phyloP scores from a whole-genome alignment of 148 eudicot species.

The Cornus kousa region DNA sequence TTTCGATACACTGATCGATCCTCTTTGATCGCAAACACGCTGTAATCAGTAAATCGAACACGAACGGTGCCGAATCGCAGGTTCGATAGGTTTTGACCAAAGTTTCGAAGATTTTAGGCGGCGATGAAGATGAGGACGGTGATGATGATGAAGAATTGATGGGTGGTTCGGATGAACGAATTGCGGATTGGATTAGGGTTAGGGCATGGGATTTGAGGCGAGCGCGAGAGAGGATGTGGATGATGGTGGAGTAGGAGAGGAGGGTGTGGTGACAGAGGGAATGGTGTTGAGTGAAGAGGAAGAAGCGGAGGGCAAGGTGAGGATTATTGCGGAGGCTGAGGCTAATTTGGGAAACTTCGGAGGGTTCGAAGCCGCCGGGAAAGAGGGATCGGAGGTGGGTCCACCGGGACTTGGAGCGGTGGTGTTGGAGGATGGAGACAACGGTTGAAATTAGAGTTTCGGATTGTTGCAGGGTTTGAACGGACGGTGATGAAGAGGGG shows the following conservation, averaged over 20 bases:
- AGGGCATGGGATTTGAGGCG: constrained; percentile 47
- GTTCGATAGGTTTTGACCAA: constrained; percentile 44
- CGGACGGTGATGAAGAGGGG: constrained; percentile 18
- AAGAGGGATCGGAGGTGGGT: constrained; percentile 44
- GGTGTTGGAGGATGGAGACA: constrained; percentile 53
- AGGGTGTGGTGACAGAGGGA: constrained; percentile 48
- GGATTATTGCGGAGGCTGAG: constrained; percentile 61
- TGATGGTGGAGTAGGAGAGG: constrained; percentile 57
- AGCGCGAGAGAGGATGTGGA: constrained; percentile 65
- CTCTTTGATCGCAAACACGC: constrained; percentile 46
- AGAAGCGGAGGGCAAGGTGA: constrained; percentile 59
- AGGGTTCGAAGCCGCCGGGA: constrained; percentile 52
- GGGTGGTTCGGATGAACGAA: constrained; percentile 18
- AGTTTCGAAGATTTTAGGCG: constrained; percentile 35
- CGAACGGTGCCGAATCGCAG: constrained; percentile 77
- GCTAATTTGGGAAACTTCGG: constrained; percentile 53
- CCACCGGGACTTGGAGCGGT: constrained; percentile 76
- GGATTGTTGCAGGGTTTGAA: background rate
- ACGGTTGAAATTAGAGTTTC: constrained; percentile 38
- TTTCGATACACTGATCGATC: constrained; percentile 43
- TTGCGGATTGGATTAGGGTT: constrained; percentile 45
- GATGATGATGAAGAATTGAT: background rate
- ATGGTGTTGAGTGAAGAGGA: constrained; percentile 44
- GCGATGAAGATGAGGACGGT: too few relatives aligned
- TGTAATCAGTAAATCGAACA: constrained; percentile 64